Evolutionary conservation across 768 basidiomycete genomes (phyloP).

Genomic region (Tremella fuciformis): DNA sequence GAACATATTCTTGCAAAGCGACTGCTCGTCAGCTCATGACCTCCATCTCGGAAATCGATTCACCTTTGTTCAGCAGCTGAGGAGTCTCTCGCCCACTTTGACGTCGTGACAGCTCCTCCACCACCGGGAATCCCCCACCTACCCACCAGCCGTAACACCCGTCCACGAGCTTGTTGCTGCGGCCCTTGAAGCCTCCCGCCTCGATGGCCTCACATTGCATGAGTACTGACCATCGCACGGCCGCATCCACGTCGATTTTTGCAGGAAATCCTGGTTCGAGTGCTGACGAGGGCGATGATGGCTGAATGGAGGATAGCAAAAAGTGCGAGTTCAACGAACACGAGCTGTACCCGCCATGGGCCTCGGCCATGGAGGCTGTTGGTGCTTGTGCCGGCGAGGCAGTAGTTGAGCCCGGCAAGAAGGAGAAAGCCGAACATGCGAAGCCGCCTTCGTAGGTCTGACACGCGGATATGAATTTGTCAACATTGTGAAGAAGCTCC

Average conservation of each 20-base stretch:
- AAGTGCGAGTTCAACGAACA: constrained; percentile 85
- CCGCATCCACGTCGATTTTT: constrained; percentile 60
- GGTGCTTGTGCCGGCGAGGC: not conserved
- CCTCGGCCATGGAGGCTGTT: constrained; percentile 68
- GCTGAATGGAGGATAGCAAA: constrained; percentile 59
- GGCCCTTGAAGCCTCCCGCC: constrained; percentile 84
- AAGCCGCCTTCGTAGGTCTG: constrained; percentile 99
- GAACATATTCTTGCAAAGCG: constrained; percentile 84
- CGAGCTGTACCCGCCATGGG: constrained; percentile 96
- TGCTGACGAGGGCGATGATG: constrained; percentile 4
- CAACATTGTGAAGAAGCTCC: constrained; percentile 71
- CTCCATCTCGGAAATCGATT: not conserved
- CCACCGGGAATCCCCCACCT: constrained; percentile 75
- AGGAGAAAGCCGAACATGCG: constrained; percentile 71
- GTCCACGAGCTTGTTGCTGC: constrained; percentile 98
- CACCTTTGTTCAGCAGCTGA: constrained; percentile 6
- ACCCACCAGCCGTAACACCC: constrained; percentile 99
- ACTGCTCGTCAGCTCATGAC: constrained; percentile 53
- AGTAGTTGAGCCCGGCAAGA: constrained; percentile 51
- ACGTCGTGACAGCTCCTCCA: constrained; percentile 58
- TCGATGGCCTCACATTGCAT: constrained; percentile 83
- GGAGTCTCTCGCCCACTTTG: constrained; percentile 13
- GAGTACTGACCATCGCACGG: constrained; percentile 75
- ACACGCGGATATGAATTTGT: constrained; percentile 73
- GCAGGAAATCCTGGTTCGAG: constrained; percentile 45